These are phyloP conservation scores for Dactylellina drechsleri DNA, from an alignment of 2,329 filamentous ascomycete species.

Conservation along the genomic window DNA sequence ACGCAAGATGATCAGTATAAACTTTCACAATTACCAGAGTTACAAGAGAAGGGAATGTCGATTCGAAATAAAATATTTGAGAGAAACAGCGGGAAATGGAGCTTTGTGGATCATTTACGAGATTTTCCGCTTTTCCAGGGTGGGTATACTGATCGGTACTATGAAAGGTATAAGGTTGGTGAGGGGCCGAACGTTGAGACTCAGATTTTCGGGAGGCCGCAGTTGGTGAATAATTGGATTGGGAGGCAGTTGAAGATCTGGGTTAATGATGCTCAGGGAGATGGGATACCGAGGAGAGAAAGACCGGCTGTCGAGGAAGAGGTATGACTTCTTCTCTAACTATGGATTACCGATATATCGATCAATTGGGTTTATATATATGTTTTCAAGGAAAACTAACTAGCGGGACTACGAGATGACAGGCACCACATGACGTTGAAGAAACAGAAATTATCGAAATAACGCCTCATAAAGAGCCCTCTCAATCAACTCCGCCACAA, in stretches of 20 bases:
- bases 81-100: conserved; percentile 2
- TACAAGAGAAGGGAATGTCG: background rate
- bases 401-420: background rate
- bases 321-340: no score
- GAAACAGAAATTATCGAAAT: background rate
- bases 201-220: background rate
- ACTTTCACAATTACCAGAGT: background rate
- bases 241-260: conserved; percentile 3
- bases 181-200: background rate
- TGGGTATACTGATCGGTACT: conserved; percentile 2
- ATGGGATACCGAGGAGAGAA: background rate
- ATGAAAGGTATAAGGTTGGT: background rate
- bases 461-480: background rate
- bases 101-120: background rate
- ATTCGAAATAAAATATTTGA: conserved; percentile 15
- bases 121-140: conserved; percentile 5
- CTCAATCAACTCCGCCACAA: background rate
- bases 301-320: background rate
- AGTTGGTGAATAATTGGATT: conserved; percentile 3
- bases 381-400: background rate
- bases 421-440: background rate
- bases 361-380: background rate
- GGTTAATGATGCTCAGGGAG: background rate
- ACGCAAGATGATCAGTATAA: background rate
- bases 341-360: background rate